Conservation (phyloP, 2,329 filamentous ascomycete genomes). For the Cytospora mali region DNA sequence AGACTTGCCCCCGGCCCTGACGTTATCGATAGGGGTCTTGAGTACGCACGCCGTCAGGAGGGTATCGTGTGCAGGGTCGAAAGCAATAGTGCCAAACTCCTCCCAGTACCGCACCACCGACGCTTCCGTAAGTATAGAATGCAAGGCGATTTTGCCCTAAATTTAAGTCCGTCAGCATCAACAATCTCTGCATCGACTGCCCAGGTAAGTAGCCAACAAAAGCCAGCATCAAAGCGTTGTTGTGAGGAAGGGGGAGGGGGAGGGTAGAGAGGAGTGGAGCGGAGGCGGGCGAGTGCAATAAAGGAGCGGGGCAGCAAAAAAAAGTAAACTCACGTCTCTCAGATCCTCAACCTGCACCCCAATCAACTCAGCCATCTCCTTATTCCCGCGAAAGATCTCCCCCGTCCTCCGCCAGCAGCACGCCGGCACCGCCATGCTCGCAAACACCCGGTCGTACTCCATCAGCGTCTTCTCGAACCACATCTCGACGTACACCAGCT, state of each 20-base stretch:
- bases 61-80: conserved; percentile 90
- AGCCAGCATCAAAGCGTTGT: too few relatives aligned
- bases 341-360: conserved; percentile 88
- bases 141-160: conserved; percentile 89
- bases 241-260: too few relatives aligned
- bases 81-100: conserved; percentile 97
- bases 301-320: not conserved
- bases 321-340: conserved; percentile 71
- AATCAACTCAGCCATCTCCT: conserved; percentile 97
- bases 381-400: conserved; percentile 96
- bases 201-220: conserved; percentile 2
- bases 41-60: conserved; percentile 91
- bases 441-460: conserved; percentile 98
- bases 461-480: conserved; percentile 97
- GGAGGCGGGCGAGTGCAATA: too few relatives aligned
- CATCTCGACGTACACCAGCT: conserved; percentile 95
- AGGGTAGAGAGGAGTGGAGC: too few relatives aligned
- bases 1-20: conserved; percentile 48
- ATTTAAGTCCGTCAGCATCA: conserved; percentile 16
- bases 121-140: conserved; percentile 94
- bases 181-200: conserved; percentile 17
- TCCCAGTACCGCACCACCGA: conserved; percentile 98
- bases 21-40: conserved; percentile 70
- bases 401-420: conserved; percentile 97
- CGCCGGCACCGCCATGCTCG: conserved; percentile 96